A percentile compares a stretch with the other conserved stretches of the same genome.
These are phyloP conservation scores for Neurospora sp. DNA, from an alignment of 495 filamentous ascomycete genomes.

Conservation along the genomic window DNA sequence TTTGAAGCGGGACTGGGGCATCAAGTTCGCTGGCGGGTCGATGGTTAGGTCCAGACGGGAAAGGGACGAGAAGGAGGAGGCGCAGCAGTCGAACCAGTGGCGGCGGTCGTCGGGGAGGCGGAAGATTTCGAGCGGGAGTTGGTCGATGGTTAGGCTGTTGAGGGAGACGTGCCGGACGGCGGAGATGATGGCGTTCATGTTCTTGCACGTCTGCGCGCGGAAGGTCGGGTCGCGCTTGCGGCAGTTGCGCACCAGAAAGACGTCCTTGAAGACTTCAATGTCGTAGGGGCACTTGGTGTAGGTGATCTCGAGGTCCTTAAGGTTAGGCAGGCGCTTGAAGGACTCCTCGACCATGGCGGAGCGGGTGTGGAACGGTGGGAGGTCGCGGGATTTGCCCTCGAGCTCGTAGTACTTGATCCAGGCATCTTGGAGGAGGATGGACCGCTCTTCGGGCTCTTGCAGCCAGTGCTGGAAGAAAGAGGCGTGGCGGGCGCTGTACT, in stretches of 20 bases:
- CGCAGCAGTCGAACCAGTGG: constrained; percentile 36
- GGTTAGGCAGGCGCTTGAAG: constrained; percentile 33
- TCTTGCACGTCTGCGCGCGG: constrained; percentile 29
- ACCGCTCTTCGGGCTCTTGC: constrained; percentile 27
- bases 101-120: constrained; percentile 24
- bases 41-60: constrained; percentile 29
- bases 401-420: constrained; percentile 29
- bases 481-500: constrained; percentile 32
- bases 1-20: constrained; percentile 25
- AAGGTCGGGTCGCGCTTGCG: constrained; percentile 25
- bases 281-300: constrained; percentile 32
- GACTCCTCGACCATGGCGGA: constrained; percentile 29
- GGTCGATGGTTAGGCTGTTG: constrained; percentile 32
- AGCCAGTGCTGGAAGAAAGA: constrained; percentile 33
- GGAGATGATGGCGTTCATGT: constrained; percentile 33
- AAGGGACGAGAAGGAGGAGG: constrained; percentile 29
- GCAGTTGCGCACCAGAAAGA: constrained; percentile 30
- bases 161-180: constrained; percentile 30
- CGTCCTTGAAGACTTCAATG: constrained; percentile 27
- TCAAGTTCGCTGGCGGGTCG: constrained; percentile 24
- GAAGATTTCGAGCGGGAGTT: constrained; percentile 37
- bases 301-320: constrained; percentile 31
- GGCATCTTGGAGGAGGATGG: constrained; percentile 26
- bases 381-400: constrained; percentile 20
- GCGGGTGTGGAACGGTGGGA: constrained; percentile 31